These are phyloP conservation scores for Citrus trifoliata DNA, from an alignment of 345 rosid species.

Conservation along the genomic window DNA sequence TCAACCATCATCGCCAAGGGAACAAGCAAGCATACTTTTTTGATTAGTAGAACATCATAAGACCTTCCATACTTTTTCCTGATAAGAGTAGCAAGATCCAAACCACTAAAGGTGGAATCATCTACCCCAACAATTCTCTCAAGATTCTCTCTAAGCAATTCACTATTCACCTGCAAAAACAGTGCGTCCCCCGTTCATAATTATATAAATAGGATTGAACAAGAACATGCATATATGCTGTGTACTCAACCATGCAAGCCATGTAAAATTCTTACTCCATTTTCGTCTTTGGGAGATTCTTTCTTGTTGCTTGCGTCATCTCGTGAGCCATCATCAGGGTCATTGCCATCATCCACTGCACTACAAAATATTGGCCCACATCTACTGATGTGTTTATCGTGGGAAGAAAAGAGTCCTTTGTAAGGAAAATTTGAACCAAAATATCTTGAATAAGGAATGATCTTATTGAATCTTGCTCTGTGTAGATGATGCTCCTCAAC, in stretches of 20 bases:
- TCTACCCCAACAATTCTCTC: conserved; percentile 87
- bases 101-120: conserved; percentile 85
- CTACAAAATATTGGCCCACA: conserved; percentile 38
- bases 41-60: conserved; percentile 89
- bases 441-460: conserved; percentile 34
- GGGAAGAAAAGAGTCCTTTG: conserved; percentile 30
- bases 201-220: neutral
- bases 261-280: conserved; percentile 13
- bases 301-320: conserved; percentile 29
- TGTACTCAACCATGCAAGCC: neutral
- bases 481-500: conserved; percentile 32
- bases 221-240: no score
- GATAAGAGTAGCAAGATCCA: conserved; percentile 93
- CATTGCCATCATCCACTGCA: conserved; percentile 45
- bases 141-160: conserved; percentile 66
- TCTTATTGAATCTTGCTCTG: conserved; percentile 37
- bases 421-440: conserved; percentile 23
- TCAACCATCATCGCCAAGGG: neutral
- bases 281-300: conserved; percentile 27
- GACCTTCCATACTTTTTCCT: conserved; percentile 93
- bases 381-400: conserved; percentile 28
- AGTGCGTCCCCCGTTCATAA: neutral
- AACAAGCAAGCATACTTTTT: conserved; percentile 53
- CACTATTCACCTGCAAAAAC: conserved; percentile 44
- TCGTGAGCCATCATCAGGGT: conserved; percentile 33